Conservation (phyloP, 495 filamentous ascomycete genomes). For the Trichoderma gamsii region DNA sequence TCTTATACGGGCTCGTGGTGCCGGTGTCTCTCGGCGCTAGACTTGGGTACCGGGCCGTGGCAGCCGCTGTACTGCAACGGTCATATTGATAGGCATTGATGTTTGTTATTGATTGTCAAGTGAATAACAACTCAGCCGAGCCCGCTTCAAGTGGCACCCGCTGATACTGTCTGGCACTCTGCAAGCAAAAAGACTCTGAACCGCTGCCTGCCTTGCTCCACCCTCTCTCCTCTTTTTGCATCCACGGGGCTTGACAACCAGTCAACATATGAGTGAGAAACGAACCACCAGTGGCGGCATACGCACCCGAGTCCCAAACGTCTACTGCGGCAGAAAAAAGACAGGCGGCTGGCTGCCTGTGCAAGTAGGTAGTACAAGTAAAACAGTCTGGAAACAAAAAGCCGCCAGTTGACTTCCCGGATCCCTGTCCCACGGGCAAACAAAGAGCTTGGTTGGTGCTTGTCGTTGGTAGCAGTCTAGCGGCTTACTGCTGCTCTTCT, state of each 20-base stretch:
- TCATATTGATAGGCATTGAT: no score
- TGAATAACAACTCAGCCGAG: no score
- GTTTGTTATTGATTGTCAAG: no score
- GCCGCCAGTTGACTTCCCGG: neutral
- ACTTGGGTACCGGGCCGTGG: neutral
- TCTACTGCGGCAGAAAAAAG: neutral
- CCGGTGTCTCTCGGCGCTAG: constrained; percentile 1
- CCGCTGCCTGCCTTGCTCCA: no score
- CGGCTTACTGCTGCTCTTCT: neutral
- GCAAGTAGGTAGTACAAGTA: neutral
- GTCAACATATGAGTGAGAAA: neutral
- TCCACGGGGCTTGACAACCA: neutral
- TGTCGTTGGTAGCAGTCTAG: neutral
- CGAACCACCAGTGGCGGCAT: neutral
- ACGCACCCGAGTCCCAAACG: neutral
- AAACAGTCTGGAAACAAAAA: neutral
- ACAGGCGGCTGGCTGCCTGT: neutral
- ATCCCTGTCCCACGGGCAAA: constrained; percentile 7
- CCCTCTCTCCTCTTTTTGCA: no score
- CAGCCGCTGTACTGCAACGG: neutral
- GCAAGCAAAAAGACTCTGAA: no score
- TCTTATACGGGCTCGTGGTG: neutral
- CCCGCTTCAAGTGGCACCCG: no score
- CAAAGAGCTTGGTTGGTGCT: constrained; percentile 13
- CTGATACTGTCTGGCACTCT: no score